Percentiles rank a stretch among this genome's conserved stretches.
phyloP scores from a whole-genome alignment of 2,329 filamentous ascomycete species.

The Bipolaris gigantea region DNA sequence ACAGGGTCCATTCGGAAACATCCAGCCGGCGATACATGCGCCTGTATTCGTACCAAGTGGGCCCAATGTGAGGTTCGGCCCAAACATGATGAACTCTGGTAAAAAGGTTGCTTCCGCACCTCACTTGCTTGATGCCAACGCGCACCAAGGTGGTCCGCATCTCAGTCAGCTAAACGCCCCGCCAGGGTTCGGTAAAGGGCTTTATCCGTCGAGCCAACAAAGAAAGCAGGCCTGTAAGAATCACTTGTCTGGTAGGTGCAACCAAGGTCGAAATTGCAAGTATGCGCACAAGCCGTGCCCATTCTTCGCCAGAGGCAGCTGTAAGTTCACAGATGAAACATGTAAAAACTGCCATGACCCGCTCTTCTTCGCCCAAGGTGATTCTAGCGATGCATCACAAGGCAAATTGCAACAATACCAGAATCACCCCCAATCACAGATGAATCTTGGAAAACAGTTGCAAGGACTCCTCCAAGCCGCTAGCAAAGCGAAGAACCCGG shows the following conservation, averaged over 20 bases:
- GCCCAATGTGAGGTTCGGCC: not conserved
- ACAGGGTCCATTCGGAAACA: not conserved
- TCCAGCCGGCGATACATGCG: not conserved
- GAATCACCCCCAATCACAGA: not conserved
- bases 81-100: not conserved
- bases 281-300: not conserved
- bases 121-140: not conserved
- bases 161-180: not conserved
- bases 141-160: not conserved
- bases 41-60: not conserved
- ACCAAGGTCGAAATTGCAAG: not conserved
- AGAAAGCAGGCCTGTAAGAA: not conserved
- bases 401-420: not conserved
- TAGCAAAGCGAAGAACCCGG: not conserved
- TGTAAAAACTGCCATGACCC: not conserved
- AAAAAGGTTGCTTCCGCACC: no score
- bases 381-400: not conserved
- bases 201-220: not conserved
- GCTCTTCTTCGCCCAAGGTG: not conserved
- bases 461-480: not conserved
- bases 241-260: not conserved
- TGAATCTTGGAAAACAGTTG: not conserved
- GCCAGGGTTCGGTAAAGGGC: not conserved
- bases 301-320: not conserved
- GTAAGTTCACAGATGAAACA: not conserved